Evolutionary conservation across 805 yeast species (phyloP), one percentile per base, ranked within the genome.

Genomic region (Ogataea pilisensis): DNA sequence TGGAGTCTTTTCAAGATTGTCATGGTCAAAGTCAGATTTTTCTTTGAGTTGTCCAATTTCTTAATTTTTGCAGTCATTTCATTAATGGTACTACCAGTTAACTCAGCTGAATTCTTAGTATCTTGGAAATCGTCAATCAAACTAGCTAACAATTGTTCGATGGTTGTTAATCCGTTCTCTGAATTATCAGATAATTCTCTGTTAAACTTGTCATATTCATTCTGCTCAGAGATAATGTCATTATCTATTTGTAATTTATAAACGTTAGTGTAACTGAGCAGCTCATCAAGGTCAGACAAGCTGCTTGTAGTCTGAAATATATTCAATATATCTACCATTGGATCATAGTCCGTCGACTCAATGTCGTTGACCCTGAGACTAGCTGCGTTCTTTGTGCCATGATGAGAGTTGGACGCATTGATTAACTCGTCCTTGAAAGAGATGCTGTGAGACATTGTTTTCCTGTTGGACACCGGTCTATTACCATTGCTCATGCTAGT

Each of bases 1-100:
- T 89, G 95, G 29, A 93, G 68, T 46, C 96, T 74, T 54, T 91
- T 86, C 50, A 91, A 69, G 28, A 89, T 80, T 1, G 95, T 87
- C 85, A 93, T 86, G 9, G 93, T 78, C 21, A 79, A 70, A 2
- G 88, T 90, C 36, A 93, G 67, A 60, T 93, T 93, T 57, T 77
- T 78, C 66, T 93, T 93, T 27, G 90, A 81, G 37, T 76, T 77
- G 61, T 93, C 98, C 44, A 93, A 69, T 18, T 72, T 66, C 50
- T 87, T 84, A 46, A 93, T 89, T 30, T 82, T 83, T 4, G 76
- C 70, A 0, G 97, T 91, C 76, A 88, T 83, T 3, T 57, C 61
- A 11, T 81, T 69, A 41, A 89, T 86, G 3, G 79, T 72, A 4
- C 61, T 45, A 44, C 83, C 88, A 0, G 95, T 84, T 5, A 63